Conservation (phyloP, 2,329 filamentous ascomycete genomes). For the Aspergillus sp. region DNA sequence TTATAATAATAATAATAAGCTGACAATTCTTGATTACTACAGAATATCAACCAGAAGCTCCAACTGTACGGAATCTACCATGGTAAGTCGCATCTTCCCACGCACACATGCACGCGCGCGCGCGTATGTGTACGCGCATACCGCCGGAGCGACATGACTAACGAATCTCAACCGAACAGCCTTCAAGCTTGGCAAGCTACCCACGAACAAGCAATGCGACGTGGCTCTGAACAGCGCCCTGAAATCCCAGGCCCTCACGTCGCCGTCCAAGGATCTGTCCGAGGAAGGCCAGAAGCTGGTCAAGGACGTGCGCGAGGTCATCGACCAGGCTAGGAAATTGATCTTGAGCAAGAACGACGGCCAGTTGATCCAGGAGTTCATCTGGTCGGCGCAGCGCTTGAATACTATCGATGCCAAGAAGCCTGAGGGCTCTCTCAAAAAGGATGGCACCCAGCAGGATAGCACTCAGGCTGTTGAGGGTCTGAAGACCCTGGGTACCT, state of each 20-base stretch:
- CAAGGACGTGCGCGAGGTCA: constrained; percentile 66
- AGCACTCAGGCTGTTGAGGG: constrained; percentile 76
- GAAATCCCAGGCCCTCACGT: constrained; percentile 58
- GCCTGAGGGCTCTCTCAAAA: constrained; percentile 62
- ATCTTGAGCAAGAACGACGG: constrained; percentile 91
- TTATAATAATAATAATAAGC: no score
- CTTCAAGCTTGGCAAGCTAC: constrained; percentile 81
- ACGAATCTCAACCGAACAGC: constrained; percentile 40
- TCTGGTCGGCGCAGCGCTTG: constrained; percentile 82
- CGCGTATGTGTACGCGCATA: no score
- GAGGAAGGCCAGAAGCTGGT: constrained; percentile 73
- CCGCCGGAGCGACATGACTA: constrained; percentile 5
- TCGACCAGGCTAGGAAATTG: constrained; percentile 75
- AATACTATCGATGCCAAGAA: constrained; percentile 53
- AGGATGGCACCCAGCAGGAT: constrained; percentile 71
- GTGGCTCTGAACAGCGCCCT: constrained; percentile 85
- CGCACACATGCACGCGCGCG: background rate
- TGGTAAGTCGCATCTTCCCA: constrained; percentile 33
- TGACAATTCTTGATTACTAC: background rate
- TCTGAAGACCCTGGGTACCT: constrained; percentile 74
- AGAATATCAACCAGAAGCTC: constrained; percentile 83
- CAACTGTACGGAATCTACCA: constrained; percentile 85
- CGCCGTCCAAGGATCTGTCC: constrained; percentile 69
- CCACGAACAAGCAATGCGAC: constrained; percentile 96
- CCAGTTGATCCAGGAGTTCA: constrained; percentile 90